Conservation (phyloP, 768 basidiomycete genomes). For the Tricholoma matsutake region DNA sequence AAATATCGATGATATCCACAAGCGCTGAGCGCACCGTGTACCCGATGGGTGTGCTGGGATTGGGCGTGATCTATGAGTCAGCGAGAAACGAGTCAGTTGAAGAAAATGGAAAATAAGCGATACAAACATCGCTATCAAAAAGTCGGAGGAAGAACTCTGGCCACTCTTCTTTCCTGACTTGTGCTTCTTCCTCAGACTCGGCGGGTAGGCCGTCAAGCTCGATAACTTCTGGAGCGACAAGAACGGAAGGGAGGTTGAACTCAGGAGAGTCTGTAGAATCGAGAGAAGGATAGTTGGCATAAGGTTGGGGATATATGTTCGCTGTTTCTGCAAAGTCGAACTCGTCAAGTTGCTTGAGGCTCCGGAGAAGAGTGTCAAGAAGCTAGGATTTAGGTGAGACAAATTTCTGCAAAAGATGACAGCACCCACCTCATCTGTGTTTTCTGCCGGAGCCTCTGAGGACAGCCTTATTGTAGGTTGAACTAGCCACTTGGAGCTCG, state of each 20-base stretch:
- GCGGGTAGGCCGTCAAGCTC: constrained; percentile 71
- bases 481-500: constrained; percentile 60
- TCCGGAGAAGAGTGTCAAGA: constrained; percentile 67
- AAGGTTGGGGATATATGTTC: constrained; percentile 64
- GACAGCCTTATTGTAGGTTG: constrained; percentile 57
- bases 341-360: constrained; percentile 59
- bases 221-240: constrained; percentile 86
- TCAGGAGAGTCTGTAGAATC: constrained; percentile 38
- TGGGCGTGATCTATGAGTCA: constrained; percentile 65
- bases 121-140: constrained; percentile 55
- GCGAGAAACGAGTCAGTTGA: neutral
- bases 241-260: constrained; percentile 71
- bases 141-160: constrained; percentile 66
- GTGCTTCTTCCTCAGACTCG: constrained; percentile 68
- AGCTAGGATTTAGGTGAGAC: constrained; percentile 43
- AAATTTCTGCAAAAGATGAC: neutral
- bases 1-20: constrained; percentile 80
- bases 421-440: constrained; percentile 57
- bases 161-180: constrained; percentile 81
- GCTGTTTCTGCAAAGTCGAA: constrained; percentile 56
- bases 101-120: neutral
- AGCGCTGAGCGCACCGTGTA: constrained; percentile 76
- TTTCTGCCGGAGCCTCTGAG: constrained; percentile 42
- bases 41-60: constrained; percentile 69
- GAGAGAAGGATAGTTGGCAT: constrained; percentile 45